phyloP scores from a whole-genome alignment of 1,284 basidiomycete genomes.

The Mycena sp. region DNA sequence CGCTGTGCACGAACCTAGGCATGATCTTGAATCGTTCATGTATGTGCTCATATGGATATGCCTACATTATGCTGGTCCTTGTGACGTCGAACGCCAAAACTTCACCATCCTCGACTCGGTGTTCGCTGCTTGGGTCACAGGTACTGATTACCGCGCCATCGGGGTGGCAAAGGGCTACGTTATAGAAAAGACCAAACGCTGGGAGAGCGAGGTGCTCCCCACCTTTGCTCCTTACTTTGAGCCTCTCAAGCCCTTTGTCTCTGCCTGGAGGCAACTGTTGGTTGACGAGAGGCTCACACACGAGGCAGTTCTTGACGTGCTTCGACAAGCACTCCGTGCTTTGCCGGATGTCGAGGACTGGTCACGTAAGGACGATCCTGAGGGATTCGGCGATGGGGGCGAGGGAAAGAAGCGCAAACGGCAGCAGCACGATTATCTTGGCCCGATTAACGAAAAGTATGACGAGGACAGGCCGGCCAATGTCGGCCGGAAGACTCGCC shows the following conservation, averaged over 20 bases:
- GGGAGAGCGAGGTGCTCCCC: not conserved
- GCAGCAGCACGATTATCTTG: not conserved
- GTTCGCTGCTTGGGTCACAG: not conserved
- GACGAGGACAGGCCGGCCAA: too few species aligned
- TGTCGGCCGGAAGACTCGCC: too few species aligned
- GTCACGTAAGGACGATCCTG: slow-evolving; percentile 12
- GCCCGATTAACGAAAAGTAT: not conserved
- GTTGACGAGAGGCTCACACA: not conserved
- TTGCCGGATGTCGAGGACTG: slow-evolving; percentile 8
- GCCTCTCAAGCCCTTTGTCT: not conserved
- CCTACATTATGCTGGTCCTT: slow-evolving; percentile 8
- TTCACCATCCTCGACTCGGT: not conserved
- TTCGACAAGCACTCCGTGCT: too few species aligned
- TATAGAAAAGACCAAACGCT: not conserved
- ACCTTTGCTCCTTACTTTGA: slow-evolving; percentile 12
- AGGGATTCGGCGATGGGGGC: slow-evolving; percentile 9
- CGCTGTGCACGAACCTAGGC: not conserved
- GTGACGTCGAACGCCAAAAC: not conserved
- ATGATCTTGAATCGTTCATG: slow-evolving; percentile 22
- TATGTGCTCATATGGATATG: slow-evolving; percentile 17
- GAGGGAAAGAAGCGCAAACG: slow-evolving; percentile 4
- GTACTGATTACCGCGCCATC: not conserved
- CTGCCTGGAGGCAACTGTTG: not conserved
- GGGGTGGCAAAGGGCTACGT: not conserved
- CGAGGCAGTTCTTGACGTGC: not conserved